These are phyloP conservation scores for Bretschneidera sinensis DNA, from an alignment of 345 rosid genomes.

Conservation along the genomic window DNA sequence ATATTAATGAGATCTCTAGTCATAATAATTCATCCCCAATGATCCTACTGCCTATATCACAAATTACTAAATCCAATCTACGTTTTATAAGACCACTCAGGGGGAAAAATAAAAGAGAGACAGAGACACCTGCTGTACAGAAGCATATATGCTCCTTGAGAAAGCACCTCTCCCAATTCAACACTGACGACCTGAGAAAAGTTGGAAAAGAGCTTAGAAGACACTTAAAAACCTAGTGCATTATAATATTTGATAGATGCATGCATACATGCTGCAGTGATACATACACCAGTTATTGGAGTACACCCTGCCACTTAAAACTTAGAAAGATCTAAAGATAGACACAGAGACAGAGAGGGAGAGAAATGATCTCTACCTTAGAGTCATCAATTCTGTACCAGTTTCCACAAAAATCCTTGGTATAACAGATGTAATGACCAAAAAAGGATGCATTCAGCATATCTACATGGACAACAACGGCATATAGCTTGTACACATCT, in stretches of 20 bases:
- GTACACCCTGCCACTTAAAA: background rate
- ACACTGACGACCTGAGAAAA: conserved; percentile 58
- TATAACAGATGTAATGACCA: conserved; percentile 92
- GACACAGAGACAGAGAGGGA: background rate
- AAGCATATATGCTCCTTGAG: conserved; percentile 96
- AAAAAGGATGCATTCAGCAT: conserved; percentile 96
- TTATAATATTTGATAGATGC: background rate
- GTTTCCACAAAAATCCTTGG: conserved; percentile 73
- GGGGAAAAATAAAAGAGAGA: background rate
- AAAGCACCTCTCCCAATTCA: conserved; percentile 81
- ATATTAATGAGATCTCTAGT: too few relatives aligned
- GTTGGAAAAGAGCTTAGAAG: conserved; percentile 9
- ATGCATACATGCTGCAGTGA: background rate
- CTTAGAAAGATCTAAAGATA: background rate
- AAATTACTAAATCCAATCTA: background rate
- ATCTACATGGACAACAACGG: conserved; percentile 94
- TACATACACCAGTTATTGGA: background rate
- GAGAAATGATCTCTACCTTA: conserved; percentile 48
- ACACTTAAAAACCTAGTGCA: background rate
- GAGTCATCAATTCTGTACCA: conserved; percentile 90
- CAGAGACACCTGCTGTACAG: conserved; percentile 76
- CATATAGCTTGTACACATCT: conserved; percentile 76
- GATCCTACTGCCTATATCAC: background rate
- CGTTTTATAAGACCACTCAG: background rate
- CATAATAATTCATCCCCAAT: too few relatives aligned